Evolutionary conservation across 441 rosid genomes (phyloP).

Genomic region (Populus hybrid): DNA sequence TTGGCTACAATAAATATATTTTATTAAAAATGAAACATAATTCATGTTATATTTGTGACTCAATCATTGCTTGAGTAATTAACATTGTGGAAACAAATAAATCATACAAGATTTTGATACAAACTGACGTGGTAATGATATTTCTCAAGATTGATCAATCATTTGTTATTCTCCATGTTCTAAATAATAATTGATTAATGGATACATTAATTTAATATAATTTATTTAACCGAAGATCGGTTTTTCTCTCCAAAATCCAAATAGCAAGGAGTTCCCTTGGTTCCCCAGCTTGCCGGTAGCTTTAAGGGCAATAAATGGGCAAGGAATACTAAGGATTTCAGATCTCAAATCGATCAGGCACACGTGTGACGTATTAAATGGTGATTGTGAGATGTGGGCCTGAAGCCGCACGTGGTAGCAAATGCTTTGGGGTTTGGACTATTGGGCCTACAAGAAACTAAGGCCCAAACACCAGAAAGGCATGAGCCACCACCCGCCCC

Average conservation of each 20-base stretch:
- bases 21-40: too few relatives aligned
- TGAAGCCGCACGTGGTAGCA: constrained; percentile 21
- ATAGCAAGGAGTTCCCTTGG: not conserved
- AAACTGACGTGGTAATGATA: too few relatives aligned
- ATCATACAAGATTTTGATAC: too few relatives aligned
- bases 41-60: too few relatives aligned
- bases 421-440: constrained; percentile 9
- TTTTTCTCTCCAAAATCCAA: not conserved
- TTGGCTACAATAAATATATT: too few relatives aligned
- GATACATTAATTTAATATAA: not conserved
- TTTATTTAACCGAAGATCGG: not conserved
- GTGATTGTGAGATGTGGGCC: constrained; percentile 30
- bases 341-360: constrained; percentile 5
- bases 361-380: constrained; percentile 28
- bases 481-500: constrained; percentile 7
- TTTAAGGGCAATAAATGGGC: not conserved
- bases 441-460: not conserved
- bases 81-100: too few relatives aligned
- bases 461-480: constrained; percentile 5
- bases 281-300: not conserved
- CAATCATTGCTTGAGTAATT: too few relatives aligned
- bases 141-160: too few relatives aligned
- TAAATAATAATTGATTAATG: too few relatives aligned
- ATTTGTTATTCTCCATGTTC: not conserved
- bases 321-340: not conserved